A percentile compares a stretch with the other conserved stretches of the same genome.
Evolutionary conservation across 2,329 filamentous ascomycete genomes (phyloP).

Genomic region (Stachybotrys chartarum): DNA sequence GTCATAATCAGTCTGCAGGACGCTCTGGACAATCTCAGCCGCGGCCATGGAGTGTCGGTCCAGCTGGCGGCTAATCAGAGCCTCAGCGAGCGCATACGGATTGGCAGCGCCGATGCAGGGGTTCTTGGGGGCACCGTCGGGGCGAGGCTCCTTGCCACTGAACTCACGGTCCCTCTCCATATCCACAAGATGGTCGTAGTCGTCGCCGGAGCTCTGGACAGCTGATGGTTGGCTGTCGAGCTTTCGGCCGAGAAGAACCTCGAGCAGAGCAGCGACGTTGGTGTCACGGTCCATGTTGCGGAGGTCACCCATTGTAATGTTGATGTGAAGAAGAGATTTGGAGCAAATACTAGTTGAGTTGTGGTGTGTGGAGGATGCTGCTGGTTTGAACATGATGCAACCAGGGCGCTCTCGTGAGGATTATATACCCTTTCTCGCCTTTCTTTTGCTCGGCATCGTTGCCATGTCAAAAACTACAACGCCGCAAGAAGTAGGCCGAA

Average conservation of each 20-base stretch:
- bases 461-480: too few relatives aligned
- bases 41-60: slow-evolving; percentile 26
- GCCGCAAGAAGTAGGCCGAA: too few relatives aligned
- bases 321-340: too few relatives aligned
- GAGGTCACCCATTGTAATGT: background rate
- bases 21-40: slow-evolving; percentile 28
- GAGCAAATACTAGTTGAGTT: too few relatives aligned
- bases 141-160: slow-evolving; percentile 9
- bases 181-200: slow-evolving; percentile 25
- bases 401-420: too few relatives aligned
- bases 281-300: slow-evolving; percentile 13
- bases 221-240: slow-evolving; percentile 16
- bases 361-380: too few relatives aligned
- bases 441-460: too few relatives aligned
- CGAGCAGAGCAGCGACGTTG: slow-evolving; percentile 28
- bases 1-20: slow-evolving; percentile 38
- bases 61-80: slow-evolving; percentile 32
- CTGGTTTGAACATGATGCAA: too few relatives aligned
- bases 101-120: slow-evolving; percentile 32
- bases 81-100: slow-evolving; percentile 36
- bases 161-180: slow-evolving; percentile 11
- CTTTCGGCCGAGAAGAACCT: slow-evolving; percentile 28
- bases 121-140: slow-evolving; percentile 30
- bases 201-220: slow-evolving; percentile 16
- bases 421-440: too few relatives aligned